Percentiles rank a stretch among this genome's conserved stretches.
These are phyloP conservation scores for Bocquillonia castaneifolia DNA, from an alignment of 441 rosid species.

Conservation along the genomic window DNA sequence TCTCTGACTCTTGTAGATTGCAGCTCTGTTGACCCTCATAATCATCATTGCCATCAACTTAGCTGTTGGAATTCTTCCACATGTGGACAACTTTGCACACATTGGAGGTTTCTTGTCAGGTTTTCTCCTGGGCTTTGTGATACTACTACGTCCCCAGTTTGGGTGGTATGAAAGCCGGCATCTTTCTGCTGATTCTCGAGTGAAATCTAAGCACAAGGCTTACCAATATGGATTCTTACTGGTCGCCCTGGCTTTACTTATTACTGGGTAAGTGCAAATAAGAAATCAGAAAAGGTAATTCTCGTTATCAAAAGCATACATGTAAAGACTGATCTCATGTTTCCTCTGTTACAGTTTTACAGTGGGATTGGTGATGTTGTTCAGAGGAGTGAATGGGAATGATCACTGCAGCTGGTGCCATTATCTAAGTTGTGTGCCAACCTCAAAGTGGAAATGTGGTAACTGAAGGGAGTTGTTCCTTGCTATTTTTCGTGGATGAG, in stretches of 20 bases:
- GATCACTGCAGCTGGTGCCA: conserved; percentile 84
- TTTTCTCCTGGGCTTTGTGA: conserved; percentile 68
- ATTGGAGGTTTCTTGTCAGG: conserved; percentile 88
- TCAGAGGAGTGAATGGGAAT: conserved; percentile 65
- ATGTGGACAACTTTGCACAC: conserved; percentile 89
- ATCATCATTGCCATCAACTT: conserved; percentile 65
- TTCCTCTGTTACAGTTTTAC: conserved; percentile 37
- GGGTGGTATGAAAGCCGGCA: conserved; percentile 49
- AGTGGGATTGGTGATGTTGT: conserved; percentile 59
- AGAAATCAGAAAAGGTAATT: background rate
- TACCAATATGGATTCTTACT: conserved; percentile 57
- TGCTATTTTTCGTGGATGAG: background rate
- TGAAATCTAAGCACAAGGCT: conserved; percentile 55
- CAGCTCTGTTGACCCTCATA: conserved; percentile 62
- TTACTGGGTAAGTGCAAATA: conserved; percentile 48
- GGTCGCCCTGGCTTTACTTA: conserved; percentile 40
- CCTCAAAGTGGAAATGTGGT: conserved; percentile 74
- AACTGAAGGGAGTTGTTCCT: conserved; percentile 21
- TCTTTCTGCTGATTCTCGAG: conserved; percentile 42
- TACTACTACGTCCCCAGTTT: conserved; percentile 68
- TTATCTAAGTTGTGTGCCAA: conserved; percentile 61
- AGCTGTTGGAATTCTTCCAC: conserved; percentile 81
- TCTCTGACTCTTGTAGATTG: conserved; percentile 43
- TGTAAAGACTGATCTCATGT: background rate
- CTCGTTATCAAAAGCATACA: background rate